Evolutionary conservation across 2,329 filamentous ascomycete species (phyloP).

Genomic region (Aspergillus alliaceus): DNA sequence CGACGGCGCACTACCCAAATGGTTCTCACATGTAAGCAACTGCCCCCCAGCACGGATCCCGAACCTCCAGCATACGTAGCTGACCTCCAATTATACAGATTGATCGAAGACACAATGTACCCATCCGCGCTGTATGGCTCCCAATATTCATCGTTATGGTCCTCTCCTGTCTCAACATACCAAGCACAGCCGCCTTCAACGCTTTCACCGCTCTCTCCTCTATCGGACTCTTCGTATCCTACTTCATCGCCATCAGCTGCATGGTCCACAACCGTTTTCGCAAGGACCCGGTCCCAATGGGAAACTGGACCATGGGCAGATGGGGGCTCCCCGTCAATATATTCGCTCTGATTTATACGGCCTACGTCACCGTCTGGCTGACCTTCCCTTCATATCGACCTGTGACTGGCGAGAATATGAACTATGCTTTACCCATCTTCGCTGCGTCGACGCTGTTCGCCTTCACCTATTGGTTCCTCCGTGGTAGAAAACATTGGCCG

Average conservation of each 20-base stretch:
- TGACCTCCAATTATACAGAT: slow-evolving; percentile 22
- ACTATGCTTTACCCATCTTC: slow-evolving; percentile 1
- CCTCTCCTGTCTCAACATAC: slow-evolving; percentile 42
- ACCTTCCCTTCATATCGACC: slow-evolving; percentile 1
- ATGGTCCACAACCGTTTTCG: slow-evolving; percentile 36
- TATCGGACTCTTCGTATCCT: slow-evolving; percentile 40
- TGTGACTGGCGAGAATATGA: slow-evolving; percentile 4
- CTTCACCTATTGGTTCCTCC: neutral
- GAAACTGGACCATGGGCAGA: slow-evolving; percentile 16
- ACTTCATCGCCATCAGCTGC: slow-evolving; percentile 40
- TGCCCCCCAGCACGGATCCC: neutral
- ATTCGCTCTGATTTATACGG: slow-evolving; percentile 31
- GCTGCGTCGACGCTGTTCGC: neutral
- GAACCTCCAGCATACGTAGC: neutral
- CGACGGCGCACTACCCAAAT: slow-evolving; percentile 46
- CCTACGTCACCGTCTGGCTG: neutral
- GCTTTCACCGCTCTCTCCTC: slow-evolving; percentile 42
- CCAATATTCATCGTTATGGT: slow-evolving; percentile 32
- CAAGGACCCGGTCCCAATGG: slow-evolving; percentile 20
- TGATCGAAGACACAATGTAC: slow-evolving; percentile 33
- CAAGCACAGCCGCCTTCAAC: slow-evolving; percentile 38
- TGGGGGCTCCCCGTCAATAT: slow-evolving; percentile 34
- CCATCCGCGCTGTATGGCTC: slow-evolving; percentile 39
- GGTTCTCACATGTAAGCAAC: slow-evolving; percentile 15
- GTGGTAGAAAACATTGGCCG: neutral